Evolutionary conservation across 495 filamentous ascomycete species (phyloP).

Genomic region (Cercophora scortea): DNA sequence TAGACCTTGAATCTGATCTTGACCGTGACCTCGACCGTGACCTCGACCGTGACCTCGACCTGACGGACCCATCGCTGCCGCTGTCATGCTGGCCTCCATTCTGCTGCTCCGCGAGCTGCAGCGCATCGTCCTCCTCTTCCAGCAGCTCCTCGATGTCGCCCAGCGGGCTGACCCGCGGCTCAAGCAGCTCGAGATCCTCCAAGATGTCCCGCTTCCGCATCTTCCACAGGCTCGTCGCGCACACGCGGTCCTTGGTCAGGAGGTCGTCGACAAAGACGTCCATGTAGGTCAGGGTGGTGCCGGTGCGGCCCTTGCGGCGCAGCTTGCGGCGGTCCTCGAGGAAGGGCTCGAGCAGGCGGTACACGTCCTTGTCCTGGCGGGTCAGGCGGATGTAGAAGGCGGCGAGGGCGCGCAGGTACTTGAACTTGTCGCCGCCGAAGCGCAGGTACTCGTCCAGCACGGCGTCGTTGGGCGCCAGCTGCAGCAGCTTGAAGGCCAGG

Average conservation of each 20-base stretch:
- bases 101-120: conserved; percentile 20
- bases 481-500: conserved; percentile 87
- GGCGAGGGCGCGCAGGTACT: conserved; percentile 82
- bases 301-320: conserved; percentile 61
- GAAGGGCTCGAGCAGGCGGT: conserved; percentile 70
- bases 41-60: conserved; percentile 8
- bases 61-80: conserved; percentile 11
- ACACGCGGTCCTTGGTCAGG: conserved; percentile 81
- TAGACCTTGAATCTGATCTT: too few species aligned
- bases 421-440: conserved; percentile 67
- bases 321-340: conserved; percentile 80
- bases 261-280: conserved; percentile 94
- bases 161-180: conserved; percentile 76
- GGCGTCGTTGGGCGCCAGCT: conserved; percentile 70
- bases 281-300: conserved; percentile 67
- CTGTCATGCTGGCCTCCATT: conserved; percentile 19
- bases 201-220: conserved; percentile 71
- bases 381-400: conserved; percentile 92
- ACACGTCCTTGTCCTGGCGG: conserved; percentile 73
- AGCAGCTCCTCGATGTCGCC: conserved; percentile 82
- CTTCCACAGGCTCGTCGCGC: conserved; percentile 88
- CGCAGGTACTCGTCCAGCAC: conserved; percentile 76
- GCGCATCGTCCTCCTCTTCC: conserved; percentile 48
- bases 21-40: conserved; percentile 7
- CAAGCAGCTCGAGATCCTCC: conserved; percentile 85